A percentile compares a stretch with the other conserved stretches of the same genome.
These are phyloP conservation scores for Prunus dulcis DNA, from an alignment of 306 rosid species.

Conservation along the genomic window DNA sequence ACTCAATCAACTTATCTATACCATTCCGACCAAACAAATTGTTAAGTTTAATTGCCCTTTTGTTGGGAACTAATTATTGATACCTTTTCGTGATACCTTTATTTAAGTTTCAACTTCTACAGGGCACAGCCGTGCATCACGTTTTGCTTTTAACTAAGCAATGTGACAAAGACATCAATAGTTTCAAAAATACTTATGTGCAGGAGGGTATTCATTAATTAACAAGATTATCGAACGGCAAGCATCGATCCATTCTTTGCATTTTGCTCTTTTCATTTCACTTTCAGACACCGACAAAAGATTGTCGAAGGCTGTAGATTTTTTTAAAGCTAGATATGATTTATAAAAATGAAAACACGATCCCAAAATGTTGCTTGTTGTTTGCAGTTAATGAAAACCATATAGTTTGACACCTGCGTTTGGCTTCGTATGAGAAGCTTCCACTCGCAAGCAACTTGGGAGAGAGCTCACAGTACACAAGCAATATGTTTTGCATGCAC, in stretches of 20 bases:
- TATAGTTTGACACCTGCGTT: not conserved
- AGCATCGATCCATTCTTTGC: not conserved
- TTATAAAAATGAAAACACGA: not conserved
- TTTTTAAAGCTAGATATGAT: not conserved
- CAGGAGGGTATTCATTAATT: too few relatives aligned
- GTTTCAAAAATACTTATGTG: too few relatives aligned
- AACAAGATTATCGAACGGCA: too few relatives aligned
- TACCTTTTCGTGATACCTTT: not conserved
- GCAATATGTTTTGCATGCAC: not conserved
- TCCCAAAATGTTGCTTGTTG: not conserved
- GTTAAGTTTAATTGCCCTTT: not conserved
- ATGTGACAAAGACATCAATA: not conserved
- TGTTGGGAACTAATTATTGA: not conserved
- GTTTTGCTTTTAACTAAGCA: slow-evolving; percentile 4
- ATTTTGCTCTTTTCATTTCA: not conserved
- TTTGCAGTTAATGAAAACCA: not conserved
- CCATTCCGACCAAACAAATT: too few relatives aligned
- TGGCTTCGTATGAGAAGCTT: not conserved
- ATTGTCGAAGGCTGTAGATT: not conserved
- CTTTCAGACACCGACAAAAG: not conserved
- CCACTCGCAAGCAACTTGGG: not conserved
- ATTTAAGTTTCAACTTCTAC: not conserved
- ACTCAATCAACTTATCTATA: too few relatives aligned
- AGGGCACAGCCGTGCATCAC: slow-evolving; percentile 14
- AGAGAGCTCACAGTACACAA: not conserved